Evolutionary conservation across 1,139 yeast genomes (phyloP).

Genomic region (Magnusiomyces sp.): DNA sequence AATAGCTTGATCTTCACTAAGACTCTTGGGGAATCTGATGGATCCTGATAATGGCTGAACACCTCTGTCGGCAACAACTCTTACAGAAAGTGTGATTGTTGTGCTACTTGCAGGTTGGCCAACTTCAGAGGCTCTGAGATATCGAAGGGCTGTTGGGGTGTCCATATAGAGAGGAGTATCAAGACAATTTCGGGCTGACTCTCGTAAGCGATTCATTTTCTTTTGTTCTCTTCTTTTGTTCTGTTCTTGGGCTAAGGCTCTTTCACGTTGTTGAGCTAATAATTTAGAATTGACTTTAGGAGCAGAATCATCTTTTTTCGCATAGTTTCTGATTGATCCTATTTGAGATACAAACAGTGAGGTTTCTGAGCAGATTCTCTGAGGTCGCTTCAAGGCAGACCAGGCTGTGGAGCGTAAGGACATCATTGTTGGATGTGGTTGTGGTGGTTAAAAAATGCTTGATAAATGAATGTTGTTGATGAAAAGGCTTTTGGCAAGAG

Average conservation of each 20-base stretch:
- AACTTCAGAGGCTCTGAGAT: constrained; percentile 80
- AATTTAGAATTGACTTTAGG: constrained; percentile 28
- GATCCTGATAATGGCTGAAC: constrained; percentile 67
- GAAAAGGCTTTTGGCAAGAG: too few relatives aligned
- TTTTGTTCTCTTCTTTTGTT: constrained; percentile 21
- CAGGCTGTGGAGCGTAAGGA: not conserved
- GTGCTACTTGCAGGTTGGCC: constrained; percentile 67
- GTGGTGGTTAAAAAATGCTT: not conserved
- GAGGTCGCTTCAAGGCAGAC: not conserved
- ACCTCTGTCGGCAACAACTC: constrained; percentile 72
- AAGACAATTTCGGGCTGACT: constrained; percentile 21
- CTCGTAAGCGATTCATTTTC: constrained; percentile 19
- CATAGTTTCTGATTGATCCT: constrained; percentile 1
- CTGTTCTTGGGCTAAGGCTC: constrained; percentile 16
- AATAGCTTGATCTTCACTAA: constrained; percentile 51
- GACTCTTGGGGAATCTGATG: constrained; percentile 68
- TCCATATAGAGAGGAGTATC: constrained; percentile 56
- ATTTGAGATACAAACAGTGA: constrained; percentile 20
- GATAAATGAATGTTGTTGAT: not conserved
- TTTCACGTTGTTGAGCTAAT: constrained; percentile 28
- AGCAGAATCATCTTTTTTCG: constrained; percentile 19
- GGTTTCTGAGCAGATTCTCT: not conserved
- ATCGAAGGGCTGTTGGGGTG: constrained; percentile 63
- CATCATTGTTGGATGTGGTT: constrained; percentile 1
- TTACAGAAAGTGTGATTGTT: constrained; percentile 56